Base-by-base conservation (phyloP, 768 basidiomycete genomes). In the Mycena metata region DNA sequence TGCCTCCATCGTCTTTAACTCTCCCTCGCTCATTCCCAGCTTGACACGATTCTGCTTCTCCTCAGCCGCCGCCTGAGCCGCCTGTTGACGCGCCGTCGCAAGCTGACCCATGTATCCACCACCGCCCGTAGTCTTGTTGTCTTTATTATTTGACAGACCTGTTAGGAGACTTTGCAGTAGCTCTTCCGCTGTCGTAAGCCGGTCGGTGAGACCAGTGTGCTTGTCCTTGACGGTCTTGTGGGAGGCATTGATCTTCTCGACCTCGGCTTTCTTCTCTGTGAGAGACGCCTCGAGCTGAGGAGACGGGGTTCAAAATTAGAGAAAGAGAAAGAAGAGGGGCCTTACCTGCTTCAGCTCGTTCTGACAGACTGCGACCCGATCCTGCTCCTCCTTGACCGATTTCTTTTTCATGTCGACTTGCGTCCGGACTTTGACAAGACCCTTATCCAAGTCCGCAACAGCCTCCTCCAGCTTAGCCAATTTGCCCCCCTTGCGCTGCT, bases 41-140 rank as follows among this genome's bases (percentile, higher is more conserved):
- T 92, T 91, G 49, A 91, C 83, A 50, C 89, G 90, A 60, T 84
- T 87, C 75, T 96, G 94, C 74, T 96, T 91, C 71, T 94, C 94
- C 73, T 96, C 96, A 0, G 96, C 91, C 10, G 86, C 83, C 0
- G 90, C 91, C 60, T 94, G 91, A 0, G 95, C 90, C 0, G 92
- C 80, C 3, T 89, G 88, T 2, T 88, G 88, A 72, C 90, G 90
- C 0, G 96, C 94, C 16, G 94, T 90, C 0, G 96, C 93, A 46
- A 99, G 88, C 77, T 98, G 96, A 21, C 96, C 98, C 90, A 99
- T 92, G 79, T 98, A 99, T 0, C 98, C 98, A 3, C 96, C 95
- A 11, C 93, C 91, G 12, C 89, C 88, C 19, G 89, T 87, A 45
- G 61, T 51, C 19, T 89, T 90, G 65, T 88, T 89, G 33, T 84